Base-by-base conservation (phyloP, 805 yeast genomes). In the Spathaspora boniae region DNA sequence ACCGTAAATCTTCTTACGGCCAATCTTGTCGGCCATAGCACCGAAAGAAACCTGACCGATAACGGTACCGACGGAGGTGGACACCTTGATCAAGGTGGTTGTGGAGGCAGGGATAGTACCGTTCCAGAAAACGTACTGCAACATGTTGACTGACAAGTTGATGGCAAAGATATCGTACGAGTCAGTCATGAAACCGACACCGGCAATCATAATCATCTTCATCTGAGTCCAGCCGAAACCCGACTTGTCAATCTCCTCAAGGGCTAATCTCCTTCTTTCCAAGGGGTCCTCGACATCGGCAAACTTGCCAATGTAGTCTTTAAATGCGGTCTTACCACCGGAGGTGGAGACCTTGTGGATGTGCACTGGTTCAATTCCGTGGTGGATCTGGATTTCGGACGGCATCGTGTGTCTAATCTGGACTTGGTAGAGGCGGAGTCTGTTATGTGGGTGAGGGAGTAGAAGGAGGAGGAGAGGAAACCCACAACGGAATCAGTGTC, bases 151-250 rank as follows among this genome's bases (percentile, higher is more conserved):
- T 60, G 84, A 91, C 68, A 87, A 68, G 63, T 83, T 85, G 51
- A 87, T 87, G 47, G 96, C 89, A 53, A 87, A 88, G 48, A 88
- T 85, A 70, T 88, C 96, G 62, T 88, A 87, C 37, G 96, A 78
- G 65, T 87, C 96, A 19, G 95, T 87, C 64, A 88, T 61, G 78
- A 87, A 87, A 59, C 96, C 96, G 46, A 87, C 93, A 71, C 96
- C 68, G 63, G 95, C 95, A 56, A 86, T 87, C 61, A 76, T 57
- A 51, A 86, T 83, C 70, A 87, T 84, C 63, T 86, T 77, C 36
- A 84, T 62, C 53, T 85, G 93, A 53, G 84, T 81, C 93, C 88
- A 81, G 40, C 89, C 86, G 48, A 85, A 85, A 1, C 70, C 61
- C 36, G 87, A 85, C 47, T 81, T 79, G 62, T 85, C 95, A 45